These are phyloP conservation scores for Arthrobotrys sphaeroides DNA, from an alignment of 2,329 filamentous ascomycete species.

Conservation along the genomic window DNA sequence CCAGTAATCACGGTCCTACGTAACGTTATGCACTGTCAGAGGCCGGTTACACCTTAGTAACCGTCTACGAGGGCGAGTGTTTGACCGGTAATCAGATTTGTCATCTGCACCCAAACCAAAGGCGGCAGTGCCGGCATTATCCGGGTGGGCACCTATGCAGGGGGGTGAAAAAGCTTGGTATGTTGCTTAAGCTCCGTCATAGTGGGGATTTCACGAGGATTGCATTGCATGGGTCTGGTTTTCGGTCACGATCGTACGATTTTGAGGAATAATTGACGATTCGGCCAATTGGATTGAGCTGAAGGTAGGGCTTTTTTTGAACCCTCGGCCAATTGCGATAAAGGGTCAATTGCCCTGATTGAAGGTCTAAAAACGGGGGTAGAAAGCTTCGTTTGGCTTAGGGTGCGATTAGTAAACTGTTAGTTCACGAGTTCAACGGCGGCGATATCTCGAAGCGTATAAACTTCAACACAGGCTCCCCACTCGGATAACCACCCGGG, in stretches of 20 bases:
- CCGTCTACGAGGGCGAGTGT: background rate
- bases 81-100: conserved; percentile 29
- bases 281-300: background rate
- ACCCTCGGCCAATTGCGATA: background rate
- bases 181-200: conserved; percentile 15
- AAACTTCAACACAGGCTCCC: conserved; percentile 13
- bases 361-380: background rate
- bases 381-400: background rate
- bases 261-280: too few relatives aligned
- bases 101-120: conserved; percentile 25
- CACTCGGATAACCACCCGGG: background rate
- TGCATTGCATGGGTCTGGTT: too few relatives aligned
- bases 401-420: conserved; percentile 21
- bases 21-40: conserved; percentile 15
- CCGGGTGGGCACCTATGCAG: background rate
- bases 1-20: conserved; percentile 8
- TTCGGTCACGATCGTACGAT: too few relatives aligned
- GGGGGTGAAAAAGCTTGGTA: conserved; percentile 31
- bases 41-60: conserved; percentile 14
- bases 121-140: conserved; percentile 39
- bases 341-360: background rate
- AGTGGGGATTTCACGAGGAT: background rate
- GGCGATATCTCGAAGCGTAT: background rate
- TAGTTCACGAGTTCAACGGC: background rate
- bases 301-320: background rate